Conservation (phyloP, 495 filamentous ascomycete species). For the Bryoglossum gracile region DNA sequence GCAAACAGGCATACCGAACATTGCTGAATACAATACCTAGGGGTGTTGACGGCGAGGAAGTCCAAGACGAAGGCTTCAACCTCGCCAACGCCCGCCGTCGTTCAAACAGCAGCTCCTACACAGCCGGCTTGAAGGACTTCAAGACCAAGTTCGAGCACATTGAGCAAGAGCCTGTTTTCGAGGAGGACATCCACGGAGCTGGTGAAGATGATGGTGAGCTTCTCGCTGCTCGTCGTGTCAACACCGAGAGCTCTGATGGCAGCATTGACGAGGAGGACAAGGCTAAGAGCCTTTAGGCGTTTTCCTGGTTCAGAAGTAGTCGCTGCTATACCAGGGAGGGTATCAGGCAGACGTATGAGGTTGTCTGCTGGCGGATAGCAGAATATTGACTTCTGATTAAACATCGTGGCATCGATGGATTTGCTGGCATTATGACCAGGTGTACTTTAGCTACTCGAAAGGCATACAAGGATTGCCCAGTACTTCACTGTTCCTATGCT, state of each 20-base stretch:
- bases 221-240: slow-evolving; percentile 29
- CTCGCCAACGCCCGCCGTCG: slow-evolving; percentile 82
- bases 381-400: slow-evolving; percentile 15
- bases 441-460: slow-evolving; percentile 25
- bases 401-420: slow-evolving; percentile 15
- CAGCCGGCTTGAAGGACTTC: slow-evolving; percentile 53
- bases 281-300: slow-evolving; percentile 28
- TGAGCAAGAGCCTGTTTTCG: slow-evolving; percentile 81
- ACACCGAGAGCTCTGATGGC: slow-evolving; percentile 44
- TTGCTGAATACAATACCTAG: slow-evolving; percentile 35
- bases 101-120: slow-evolving; percentile 77
- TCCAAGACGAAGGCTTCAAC: slow-evolving; percentile 72
- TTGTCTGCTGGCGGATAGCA: slow-evolving; percentile 22
- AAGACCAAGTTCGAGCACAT: slow-evolving; percentile 85
- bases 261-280: slow-evolving; percentile 37
- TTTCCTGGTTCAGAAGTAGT: slow-evolving; percentile 9
- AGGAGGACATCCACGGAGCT: slow-evolving; percentile 68
- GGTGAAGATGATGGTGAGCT: slow-evolving; percentile 38
- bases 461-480: slow-evolving; percentile 25
- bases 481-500: slow-evolving; percentile 3
- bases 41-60: slow-evolving; percentile 78
- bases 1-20: neutral
- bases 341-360: slow-evolving; percentile 18
- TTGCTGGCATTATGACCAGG: slow-evolving; percentile 23
- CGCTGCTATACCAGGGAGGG: slow-evolving; percentile 13